phyloP scores from a whole-genome alignment of 352 stramenopile species.

The Globisporangium spiculum region DNA sequence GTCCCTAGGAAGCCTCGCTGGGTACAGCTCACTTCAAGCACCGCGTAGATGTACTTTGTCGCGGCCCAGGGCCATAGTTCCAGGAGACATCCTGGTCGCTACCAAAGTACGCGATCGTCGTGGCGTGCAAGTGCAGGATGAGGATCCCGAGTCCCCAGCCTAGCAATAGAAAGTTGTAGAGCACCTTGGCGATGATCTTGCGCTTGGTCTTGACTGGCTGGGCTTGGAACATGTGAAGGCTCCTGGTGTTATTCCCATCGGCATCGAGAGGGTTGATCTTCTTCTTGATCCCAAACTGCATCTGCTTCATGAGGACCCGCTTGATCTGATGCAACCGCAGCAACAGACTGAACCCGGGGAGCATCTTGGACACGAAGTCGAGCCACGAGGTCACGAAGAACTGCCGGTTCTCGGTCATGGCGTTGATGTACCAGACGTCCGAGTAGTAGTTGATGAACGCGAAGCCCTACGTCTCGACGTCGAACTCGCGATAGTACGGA shows the following conservation, averaged over 20 bases:
- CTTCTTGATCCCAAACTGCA: constrained; percentile 7
- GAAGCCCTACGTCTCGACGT: constrained; percentile 4
- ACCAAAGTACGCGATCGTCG: constrained; percentile 12
- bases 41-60: constrained; percentile 15
- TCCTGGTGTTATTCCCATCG: neutral
- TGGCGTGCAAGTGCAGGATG: constrained; percentile 15
- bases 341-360: constrained; percentile 9
- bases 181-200: neutral
- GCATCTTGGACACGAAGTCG: constrained; percentile 15
- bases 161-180: constrained; percentile 17
- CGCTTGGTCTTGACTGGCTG: neutral
- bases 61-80: constrained; percentile 20
- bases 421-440: constrained; percentile 13
- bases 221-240: neutral
- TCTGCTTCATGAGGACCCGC: constrained; percentile 4
- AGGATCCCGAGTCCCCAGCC: constrained; percentile 14
- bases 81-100: constrained; percentile 15
- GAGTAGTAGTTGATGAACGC: constrained; percentile 15
- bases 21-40: constrained; percentile 14
- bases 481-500: constrained; percentile 15
- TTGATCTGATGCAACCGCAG: constrained; percentile 14
- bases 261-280: neutral
- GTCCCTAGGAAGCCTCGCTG: neutral
- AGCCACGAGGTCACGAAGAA: constrained; percentile 10
- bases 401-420: constrained; percentile 10